Conservation (phyloP, 2,329 filamentous ascomycete species). For the Clonostachys chloroleuca region DNA sequence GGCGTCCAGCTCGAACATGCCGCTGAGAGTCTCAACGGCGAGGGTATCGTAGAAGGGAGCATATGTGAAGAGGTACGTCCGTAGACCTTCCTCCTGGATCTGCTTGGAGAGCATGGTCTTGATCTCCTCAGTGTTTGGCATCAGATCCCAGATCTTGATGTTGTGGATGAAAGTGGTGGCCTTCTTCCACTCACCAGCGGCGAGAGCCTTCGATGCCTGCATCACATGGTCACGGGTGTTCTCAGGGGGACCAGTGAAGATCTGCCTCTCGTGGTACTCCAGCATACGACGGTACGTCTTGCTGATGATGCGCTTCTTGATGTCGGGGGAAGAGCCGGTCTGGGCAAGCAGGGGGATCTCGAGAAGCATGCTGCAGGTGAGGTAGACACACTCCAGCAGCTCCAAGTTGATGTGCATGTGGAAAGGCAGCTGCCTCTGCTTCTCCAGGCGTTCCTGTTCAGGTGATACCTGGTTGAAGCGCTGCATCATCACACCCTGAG, state of each 20-base stretch:
- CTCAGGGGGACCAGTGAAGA: constrained; percentile 97
- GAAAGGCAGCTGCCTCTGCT: constrained; percentile 96
- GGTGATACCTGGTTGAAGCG: constrained; percentile 93
- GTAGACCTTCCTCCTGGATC: constrained; percentile 96
- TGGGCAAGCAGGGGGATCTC: constrained; percentile 97
- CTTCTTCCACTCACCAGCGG: constrained; percentile 98
- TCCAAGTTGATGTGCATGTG: constrained; percentile 99
- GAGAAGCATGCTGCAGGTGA: constrained; percentile 98
- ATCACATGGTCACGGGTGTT: constrained; percentile 99
- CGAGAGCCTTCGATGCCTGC: constrained; percentile 96
- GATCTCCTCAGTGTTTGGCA: constrained; percentile 88
- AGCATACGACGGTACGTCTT: constrained; percentile 99
- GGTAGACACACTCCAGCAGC: constrained; percentile 94
- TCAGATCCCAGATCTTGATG: constrained; percentile 99
- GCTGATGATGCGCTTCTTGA: constrained; percentile 97
- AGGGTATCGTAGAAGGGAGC: constrained; percentile 99
- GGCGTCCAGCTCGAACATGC: constrained; percentile 91
- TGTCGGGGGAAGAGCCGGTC: constrained; percentile 91
- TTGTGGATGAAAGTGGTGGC: constrained; percentile 88
- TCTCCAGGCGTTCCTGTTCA: constrained; percentile 95
- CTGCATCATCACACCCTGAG: constrained; percentile 98
- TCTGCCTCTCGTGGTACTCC: constrained; percentile 98
- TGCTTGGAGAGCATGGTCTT: constrained; percentile 96
- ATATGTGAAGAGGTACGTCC: constrained; percentile 99
- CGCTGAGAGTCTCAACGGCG: constrained; percentile 75